phyloP scores from a whole-genome alignment of 306 rosid genomes.

The Sicyos baderoa region DNA sequence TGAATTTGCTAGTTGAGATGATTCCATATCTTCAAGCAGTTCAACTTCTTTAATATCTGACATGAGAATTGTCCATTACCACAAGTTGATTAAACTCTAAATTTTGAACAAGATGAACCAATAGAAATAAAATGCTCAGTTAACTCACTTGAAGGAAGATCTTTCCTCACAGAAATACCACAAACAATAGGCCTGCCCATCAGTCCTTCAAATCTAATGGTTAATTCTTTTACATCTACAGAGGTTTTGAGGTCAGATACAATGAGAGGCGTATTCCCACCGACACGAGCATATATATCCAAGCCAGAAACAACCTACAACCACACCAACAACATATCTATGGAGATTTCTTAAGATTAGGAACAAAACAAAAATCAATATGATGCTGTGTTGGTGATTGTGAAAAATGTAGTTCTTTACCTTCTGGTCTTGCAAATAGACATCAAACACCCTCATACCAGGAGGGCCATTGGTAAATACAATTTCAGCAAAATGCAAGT shows the following conservation, averaged over 20 bases:
- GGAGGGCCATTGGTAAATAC: constrained; percentile 27
- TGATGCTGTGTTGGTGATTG: neutral
- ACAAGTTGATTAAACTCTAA: constrained; percentile 1
- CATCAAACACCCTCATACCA: constrained; percentile 26
- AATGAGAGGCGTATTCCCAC: constrained; percentile 24
- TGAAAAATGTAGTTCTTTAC: neutral
- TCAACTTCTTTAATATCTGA: constrained; percentile 31
- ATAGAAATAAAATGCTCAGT: neutral
- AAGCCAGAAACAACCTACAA: constrained; percentile 27
- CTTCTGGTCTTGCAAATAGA: constrained; percentile 25
- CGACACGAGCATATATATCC: constrained; percentile 28
- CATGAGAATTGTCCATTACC: neutral
- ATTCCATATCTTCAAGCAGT: constrained; percentile 22
- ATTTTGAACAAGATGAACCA: neutral
- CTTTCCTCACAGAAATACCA: constrained; percentile 25
- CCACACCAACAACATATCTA: constrained; percentile 1
- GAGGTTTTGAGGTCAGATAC: constrained; percentile 20
- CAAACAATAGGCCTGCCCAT: constrained; percentile 25
- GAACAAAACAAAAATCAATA: neutral
- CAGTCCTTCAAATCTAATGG: constrained; percentile 24
- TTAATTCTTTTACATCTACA: constrained; percentile 19
- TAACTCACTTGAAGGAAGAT: constrained; percentile 33
- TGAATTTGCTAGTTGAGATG: constrained; percentile 32
- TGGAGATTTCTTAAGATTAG: neutral
- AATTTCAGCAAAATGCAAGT: constrained; percentile 29